Base-by-base conservation (phyloP, 2,329 filamentous ascomycete species). In the Colletotrichum karsti region DNA sequence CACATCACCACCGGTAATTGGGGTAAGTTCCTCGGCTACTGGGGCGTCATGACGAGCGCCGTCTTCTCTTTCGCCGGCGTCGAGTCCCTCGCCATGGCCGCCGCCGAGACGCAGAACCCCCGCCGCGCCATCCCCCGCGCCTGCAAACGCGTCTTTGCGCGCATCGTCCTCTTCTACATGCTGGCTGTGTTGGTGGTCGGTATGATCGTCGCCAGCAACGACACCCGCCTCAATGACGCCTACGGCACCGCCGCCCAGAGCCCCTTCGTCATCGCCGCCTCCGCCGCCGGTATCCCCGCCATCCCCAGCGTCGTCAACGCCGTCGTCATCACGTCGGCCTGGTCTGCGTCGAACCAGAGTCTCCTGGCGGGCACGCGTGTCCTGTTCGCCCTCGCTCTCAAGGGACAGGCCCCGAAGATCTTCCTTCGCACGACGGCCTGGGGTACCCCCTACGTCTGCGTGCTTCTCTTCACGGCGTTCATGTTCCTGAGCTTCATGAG, bases 401-500 rank as follows among this genome's bases (percentile, higher is more conserved):
- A 81, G 20, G 78, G 81, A 12, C 85, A 86, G 72, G 87, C 87
- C 1, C 87, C 87, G 0, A 77, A 76, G 5, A 82, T 89, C 71
- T 79, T 89, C 12, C 62, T 69, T 15, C 54, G 56, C 24, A 66
- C 62, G 7, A 69, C 66, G 18, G 24, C 54, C 5, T 67, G 66
- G 61, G 66, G 66, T 22, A 62, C 50, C 4, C 66, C 66, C 78
- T 75, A 91, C n/a, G 37, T 56, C 37, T 69, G 63, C 55, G 66
- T 67, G 4, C 46, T 86, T 81, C 9, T 77, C 2, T 77, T 88
- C 37, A 86, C 88, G 0, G 83, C 90, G 90, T 10, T 93, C 69
- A 73, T 84, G 4, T 86, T 91, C 20, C 80, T 93, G 24, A 86
- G 86, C 18, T 93, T 92, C 75, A 69, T 67, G 66, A 89, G 91